A percentile compares a stretch with the other conserved stretches of the same genome.
Conservation (phyloP, 257 asterid species). For the Eustoma russellianum region DNA sequence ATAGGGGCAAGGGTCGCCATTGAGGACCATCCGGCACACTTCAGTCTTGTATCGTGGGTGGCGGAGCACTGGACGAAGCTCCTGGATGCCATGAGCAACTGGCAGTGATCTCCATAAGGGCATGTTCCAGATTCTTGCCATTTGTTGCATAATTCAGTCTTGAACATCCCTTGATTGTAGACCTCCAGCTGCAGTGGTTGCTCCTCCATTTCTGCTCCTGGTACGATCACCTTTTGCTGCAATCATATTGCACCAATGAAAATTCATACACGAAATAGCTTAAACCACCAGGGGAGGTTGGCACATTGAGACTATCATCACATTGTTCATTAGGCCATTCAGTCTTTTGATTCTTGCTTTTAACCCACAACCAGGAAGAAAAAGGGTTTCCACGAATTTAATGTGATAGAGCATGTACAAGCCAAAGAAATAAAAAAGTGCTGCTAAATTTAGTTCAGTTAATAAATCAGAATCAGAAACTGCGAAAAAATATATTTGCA, state of each 20-base stretch:
- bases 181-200: slow-evolving; percentile 50
- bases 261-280: not conserved
- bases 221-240: slow-evolving; percentile 53
- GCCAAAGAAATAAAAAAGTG: no score
- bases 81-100: slow-evolving; percentile 72
- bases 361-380: not conserved
- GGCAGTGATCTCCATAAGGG: slow-evolving; percentile 65
- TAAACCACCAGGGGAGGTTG: no score
- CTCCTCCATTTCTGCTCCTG: slow-evolving; percentile 43
- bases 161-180: slow-evolving; percentile 66
- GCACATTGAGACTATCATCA: not conserved
- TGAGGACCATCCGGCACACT: slow-evolving; percentile 64
- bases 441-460: no score
- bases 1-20: slow-evolving; percentile 64
- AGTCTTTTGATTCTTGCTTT: not conserved
- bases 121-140: slow-evolving; percentile 79
- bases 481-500: no score
- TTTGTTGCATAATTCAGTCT: slow-evolving; percentile 83
- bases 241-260: slow-evolving; percentile 1
- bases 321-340: not conserved
- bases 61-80: slow-evolving; percentile 69
- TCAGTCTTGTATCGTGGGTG: slow-evolving; percentile 88
- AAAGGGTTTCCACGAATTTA: not conserved
- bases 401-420: no score
- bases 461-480: no score